Base-by-base conservation (phyloP, 176 grass and related monocot species). In the Pharus latifolius region DNA sequence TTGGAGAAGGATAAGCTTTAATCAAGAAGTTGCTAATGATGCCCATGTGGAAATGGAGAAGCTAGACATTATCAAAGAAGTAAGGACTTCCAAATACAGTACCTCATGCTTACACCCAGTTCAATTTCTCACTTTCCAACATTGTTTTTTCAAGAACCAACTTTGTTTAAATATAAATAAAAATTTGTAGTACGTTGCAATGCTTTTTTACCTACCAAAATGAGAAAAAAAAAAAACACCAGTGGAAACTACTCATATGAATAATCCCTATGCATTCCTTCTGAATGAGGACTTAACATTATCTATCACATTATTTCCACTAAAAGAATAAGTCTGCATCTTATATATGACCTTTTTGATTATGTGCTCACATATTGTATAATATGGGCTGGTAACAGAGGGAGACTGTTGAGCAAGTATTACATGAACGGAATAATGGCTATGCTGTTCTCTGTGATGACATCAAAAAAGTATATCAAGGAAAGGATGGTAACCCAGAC, bases 401-500 rank as follows among this genome's bases (percentile, higher is more conserved):
- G 35, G 87, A 93, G 59, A 77, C 88, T 55, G 95, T 91, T 55
- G 78, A 83, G 50, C 79, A 90, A 60, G 67, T 85, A 63, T 43
- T 93, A 59, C 54, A 63, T 31, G 75, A 90, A 41, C 75, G 34
- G 18, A 77, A 38, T 44, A 76, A 29, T 50, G 81, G 40, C 68
- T 88, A 93, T 60, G 84, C 87, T 28, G 78, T 93, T 19, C 65
- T 93, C 55, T 90, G 80, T 79, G 87, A 98, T 63, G 86, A 93
- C 84, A 74, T 98, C 25, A 88, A 65, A 72, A 98, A 93, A 72
- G 63, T 98, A 27, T 98, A 98, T 60, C 78, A 83, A 64, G 90
- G 89, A 70, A 83, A 75, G 57, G 95, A 98, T 63, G 95, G 95
- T 56, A 98, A 93, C 67, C 80, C 86, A 56, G 84, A 90, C 78